Percentiles rank a stretch among this genome's conserved stretches.
Conservation (phyloP, 768 basidiomycete genomes). For the Kwoniella europaea region DNA sequence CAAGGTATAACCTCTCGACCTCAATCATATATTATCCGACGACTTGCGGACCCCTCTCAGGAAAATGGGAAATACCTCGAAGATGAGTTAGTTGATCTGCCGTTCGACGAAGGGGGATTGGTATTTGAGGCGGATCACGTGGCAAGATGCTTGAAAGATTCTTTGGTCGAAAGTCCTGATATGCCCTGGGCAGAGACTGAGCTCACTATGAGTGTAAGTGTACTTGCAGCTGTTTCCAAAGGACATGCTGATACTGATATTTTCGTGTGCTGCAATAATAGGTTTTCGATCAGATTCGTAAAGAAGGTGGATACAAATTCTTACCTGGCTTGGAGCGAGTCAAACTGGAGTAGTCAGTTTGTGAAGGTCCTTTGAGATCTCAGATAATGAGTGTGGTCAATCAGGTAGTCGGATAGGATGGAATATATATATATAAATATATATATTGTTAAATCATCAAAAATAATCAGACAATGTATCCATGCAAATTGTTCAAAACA, state of each 20-base stretch:
- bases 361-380: no score
- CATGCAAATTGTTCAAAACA: not conserved
- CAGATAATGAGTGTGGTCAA: no score
- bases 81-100: constrained; percentile 33
- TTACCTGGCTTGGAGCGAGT: constrained; percentile 42
- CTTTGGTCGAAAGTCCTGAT: constrained; percentile 30
- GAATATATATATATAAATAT: no score
- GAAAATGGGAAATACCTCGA: constrained; percentile 14
- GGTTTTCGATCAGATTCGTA: constrained; percentile 48
- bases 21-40: constrained; percentile 24
- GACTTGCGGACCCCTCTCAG: constrained; percentile 11
- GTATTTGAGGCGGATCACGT: constrained; percentile 50
- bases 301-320: constrained; percentile 46
- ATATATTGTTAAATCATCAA: no score
- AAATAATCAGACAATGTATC: no score
- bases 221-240: not conserved
- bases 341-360: constrained; percentile 9
- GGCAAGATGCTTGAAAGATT: constrained; percentile 39
- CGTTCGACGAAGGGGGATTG: constrained; percentile 40
- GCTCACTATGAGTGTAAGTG: constrained; percentile 48
- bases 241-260: not conserved
- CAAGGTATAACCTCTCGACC: constrained; percentile 39
- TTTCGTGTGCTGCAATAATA: not conserved
- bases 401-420: no score
- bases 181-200: constrained; percentile 41